A percentile compares a stretch with the other conserved stretches of the same genome.
Conservation (phyloP, 371 early-diverging fungal species). For the Saksenaea vasiformis region DNA sequence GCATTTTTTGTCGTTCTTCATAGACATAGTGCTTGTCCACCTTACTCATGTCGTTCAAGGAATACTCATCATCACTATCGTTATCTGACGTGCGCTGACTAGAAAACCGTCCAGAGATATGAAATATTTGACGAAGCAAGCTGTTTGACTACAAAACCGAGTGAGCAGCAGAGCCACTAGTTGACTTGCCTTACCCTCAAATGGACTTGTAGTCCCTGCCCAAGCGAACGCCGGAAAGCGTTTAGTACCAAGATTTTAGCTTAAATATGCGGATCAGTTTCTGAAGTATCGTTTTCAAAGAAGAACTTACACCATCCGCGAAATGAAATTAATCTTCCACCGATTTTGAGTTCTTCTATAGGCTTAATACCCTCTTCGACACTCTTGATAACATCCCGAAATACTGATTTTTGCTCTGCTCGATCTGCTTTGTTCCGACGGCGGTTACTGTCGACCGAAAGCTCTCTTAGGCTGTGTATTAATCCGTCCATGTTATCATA, state of each 20-base stretch:
- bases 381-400: slow-evolving; percentile 69
- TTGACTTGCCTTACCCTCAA: slow-evolving; percentile 16
- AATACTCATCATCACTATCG: slow-evolving; percentile 27
- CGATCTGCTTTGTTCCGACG: slow-evolving; percentile 64
- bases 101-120: slow-evolving; percentile 19
- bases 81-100: slow-evolving; percentile 11
- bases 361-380: slow-evolving; percentile 63
- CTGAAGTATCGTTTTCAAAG: background rate
- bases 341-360: slow-evolving; percentile 50
- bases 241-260: slow-evolving; percentile 36
- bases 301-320: slow-evolving; percentile 49
- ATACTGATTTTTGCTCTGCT: slow-evolving; percentile 65
- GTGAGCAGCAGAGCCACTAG: background rate
- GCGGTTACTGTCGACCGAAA: slow-evolving; percentile 63
- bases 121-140: slow-evolving; percentile 35
- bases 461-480: slow-evolving; percentile 51
- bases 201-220: slow-evolving; percentile 41
- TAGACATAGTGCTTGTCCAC: slow-evolving; percentile 35
- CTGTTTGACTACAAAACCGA: slow-evolving; percentile 18
- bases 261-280: background rate
- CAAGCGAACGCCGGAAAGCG: slow-evolving; percentile 33
- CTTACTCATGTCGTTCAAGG: slow-evolving; percentile 23
- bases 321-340: slow-evolving; percentile 36
- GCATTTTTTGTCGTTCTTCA: slow-evolving; percentile 36
- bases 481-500: slow-evolving; percentile 64